Conservation (phyloP, 148 eudicot genomes). For the Cornus florida region DNA sequence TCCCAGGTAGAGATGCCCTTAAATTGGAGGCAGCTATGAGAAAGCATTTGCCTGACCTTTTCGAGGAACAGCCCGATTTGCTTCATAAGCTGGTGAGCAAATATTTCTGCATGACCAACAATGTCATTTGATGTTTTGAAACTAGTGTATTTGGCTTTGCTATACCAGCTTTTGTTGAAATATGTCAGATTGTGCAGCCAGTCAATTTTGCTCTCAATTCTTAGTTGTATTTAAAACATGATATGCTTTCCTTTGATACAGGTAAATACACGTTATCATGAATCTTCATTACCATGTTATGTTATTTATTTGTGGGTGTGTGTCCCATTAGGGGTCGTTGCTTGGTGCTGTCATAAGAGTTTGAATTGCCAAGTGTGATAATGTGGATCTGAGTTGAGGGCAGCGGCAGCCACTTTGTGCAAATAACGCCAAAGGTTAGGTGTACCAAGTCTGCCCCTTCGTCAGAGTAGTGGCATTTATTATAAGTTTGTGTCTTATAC, state of each 20-base stretch:
- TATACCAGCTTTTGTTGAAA: neutral
- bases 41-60: constrained; percentile 85
- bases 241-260: neutral
- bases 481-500: no score
- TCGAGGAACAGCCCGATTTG: constrained; percentile 96
- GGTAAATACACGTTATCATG: neutral
- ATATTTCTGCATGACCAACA: neutral
- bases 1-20: constrained; percentile 76
- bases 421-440: no score
- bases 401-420: no score
- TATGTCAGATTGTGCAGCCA: neutral
- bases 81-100: constrained; percentile 91
- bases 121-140: neutral
- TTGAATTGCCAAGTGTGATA: no score
- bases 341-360: no score
- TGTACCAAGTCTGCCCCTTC: no score
- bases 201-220: neutral
- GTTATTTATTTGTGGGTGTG: no score
- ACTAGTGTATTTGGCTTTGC: neutral
- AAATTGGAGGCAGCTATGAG: constrained; percentile 90
- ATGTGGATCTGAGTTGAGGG: no score
- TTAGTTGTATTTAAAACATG: constrained; percentile 6
- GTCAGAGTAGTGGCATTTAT: no score
- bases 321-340: neutral
- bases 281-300: neutral